phyloP scores from a whole-genome alignment of 2,329 filamentous ascomycete genomes.

The Ambrosiella xylebori region DNA sequence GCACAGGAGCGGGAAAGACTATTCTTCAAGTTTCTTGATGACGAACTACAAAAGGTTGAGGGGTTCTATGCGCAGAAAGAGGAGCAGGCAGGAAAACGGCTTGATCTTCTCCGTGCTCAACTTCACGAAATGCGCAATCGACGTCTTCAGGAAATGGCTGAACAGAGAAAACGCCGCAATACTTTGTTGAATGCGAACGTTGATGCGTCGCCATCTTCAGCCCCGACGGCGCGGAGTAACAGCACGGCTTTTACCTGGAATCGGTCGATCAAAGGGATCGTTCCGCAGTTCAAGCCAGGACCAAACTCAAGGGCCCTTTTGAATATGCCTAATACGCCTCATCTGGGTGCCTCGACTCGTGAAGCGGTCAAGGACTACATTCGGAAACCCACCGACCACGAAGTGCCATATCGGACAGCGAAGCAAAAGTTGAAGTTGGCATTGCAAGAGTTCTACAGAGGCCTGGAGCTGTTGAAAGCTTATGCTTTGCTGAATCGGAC shows the following conservation, averaged over 20 bases:
- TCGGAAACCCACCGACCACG: slow-evolving; percentile 27
- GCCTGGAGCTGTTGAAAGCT: slow-evolving; percentile 77
- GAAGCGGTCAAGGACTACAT: slow-evolving; percentile 32
- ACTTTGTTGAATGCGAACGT: background rate
- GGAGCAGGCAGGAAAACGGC: slow-evolving; percentile 57
- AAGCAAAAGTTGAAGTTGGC: slow-evolving; percentile 86
- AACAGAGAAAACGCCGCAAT: slow-evolving; percentile 18
- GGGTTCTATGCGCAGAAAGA: slow-evolving; percentile 79
- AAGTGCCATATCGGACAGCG: slow-evolving; percentile 69
- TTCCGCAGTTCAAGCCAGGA: slow-evolving; percentile 25
- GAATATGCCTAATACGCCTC: slow-evolving; percentile 34
- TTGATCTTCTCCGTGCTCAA: slow-evolving; percentile 59
- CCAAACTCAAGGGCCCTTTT: slow-evolving; percentile 43
- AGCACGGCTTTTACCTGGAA: slow-evolving; percentile 24
- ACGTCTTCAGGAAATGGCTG: slow-evolving; percentile 52
- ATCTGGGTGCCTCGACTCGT: slow-evolving; percentile 19
- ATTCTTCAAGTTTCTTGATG: slow-evolving; percentile 72
- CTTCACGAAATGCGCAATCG: slow-evolving; percentile 85
- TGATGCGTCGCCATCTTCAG: slow-evolving; percentile 14
- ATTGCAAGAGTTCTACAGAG: slow-evolving; percentile 81
- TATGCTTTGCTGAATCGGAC: slow-evolving; percentile 82
- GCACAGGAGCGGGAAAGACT: slow-evolving; percentile 62
- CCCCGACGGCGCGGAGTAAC: slow-evolving; percentile 10
- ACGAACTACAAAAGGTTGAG: slow-evolving; percentile 81
- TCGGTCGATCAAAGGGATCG: slow-evolving; percentile 32